These are phyloP conservation scores for Leccinum incarnatum DNA, from an alignment of 768 basidiomycete species.

Conservation along the genomic window DNA sequence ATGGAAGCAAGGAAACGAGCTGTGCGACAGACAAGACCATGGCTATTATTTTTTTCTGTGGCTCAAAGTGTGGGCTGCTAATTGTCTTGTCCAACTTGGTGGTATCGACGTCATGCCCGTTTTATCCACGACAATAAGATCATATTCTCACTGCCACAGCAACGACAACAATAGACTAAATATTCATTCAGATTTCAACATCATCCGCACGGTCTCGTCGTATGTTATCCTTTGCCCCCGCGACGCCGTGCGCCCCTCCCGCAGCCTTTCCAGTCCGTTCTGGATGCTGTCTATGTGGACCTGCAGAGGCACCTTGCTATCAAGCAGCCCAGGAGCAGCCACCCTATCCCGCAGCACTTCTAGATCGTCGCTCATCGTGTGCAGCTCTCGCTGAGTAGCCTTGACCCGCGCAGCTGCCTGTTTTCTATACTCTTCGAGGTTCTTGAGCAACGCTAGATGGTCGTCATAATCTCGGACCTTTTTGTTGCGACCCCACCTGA, in stretches of 20 bases:
- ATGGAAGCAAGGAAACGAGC: slow-evolving; percentile 1
- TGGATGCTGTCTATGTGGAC: slow-evolving; percentile 76
- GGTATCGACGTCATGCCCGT: slow-evolving; percentile 11
- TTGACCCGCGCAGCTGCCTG: slow-evolving; percentile 66
- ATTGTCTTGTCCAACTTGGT: slow-evolving; percentile 21
- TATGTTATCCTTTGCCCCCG: slow-evolving; percentile 47
- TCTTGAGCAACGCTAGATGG: slow-evolving; percentile 52
- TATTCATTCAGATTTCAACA: slow-evolving; percentile 19
- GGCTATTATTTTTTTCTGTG: slow-evolving; percentile 14
- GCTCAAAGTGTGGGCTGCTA: slow-evolving; percentile 5
- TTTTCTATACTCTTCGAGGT: slow-evolving; percentile 55
- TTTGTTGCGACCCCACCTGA: slow-evolving; percentile 60
- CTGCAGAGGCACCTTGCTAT: slow-evolving; percentile 59
- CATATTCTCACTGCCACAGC: background rate
- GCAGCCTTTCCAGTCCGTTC: slow-evolving; percentile 53
- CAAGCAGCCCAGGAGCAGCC: slow-evolving; percentile 61
- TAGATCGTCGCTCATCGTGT: slow-evolving; percentile 68
- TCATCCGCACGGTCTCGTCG: slow-evolving; percentile 29
- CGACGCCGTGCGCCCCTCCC: slow-evolving; percentile 51
- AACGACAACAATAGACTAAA: background rate
- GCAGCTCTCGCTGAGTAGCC: slow-evolving; percentile 58
- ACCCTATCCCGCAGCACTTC: slow-evolving; percentile 74
- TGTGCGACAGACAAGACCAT: background rate
- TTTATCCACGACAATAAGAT: slow-evolving; percentile 16
- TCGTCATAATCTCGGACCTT: slow-evolving; percentile 45